Evolutionary conservation across 148 eudicot genomes (phyloP).

Genomic region (Camellia granthamiana): DNA sequence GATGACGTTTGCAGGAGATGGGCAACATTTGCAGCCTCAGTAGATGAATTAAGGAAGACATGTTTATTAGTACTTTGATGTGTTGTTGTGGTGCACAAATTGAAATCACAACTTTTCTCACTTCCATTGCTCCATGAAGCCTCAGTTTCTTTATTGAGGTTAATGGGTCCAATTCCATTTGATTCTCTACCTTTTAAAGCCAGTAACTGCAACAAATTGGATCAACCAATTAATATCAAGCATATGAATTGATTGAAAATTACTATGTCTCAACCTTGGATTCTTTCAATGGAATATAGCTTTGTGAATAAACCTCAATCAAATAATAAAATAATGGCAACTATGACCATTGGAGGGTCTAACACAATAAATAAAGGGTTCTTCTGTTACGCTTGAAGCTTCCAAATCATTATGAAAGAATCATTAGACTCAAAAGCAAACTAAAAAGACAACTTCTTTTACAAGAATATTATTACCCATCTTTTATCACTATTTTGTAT

Average conservation of each 20-base stretch:
- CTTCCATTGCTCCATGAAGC: slow-evolving; percentile 72
- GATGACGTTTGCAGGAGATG: slow-evolving; percentile 32
- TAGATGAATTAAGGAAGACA: slow-evolving; percentile 10
- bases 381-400: neutral
- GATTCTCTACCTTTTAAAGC: slow-evolving; percentile 45
- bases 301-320: neutral
- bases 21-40: slow-evolving; percentile 11
- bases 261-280: neutral
- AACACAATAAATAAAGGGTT: neutral
- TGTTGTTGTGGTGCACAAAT: slow-evolving; percentile 33
- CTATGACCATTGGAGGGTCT: neutral
- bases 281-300: neutral
- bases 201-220: slow-evolving; percentile 42
- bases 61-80: slow-evolving; percentile 15
- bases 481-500: too few relatives aligned
- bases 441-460: neutral
- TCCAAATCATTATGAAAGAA: neutral
- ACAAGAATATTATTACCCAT: too few relatives aligned
- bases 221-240: neutral
- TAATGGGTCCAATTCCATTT: slow-evolving; percentile 44
- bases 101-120: slow-evolving; percentile 54
- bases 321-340: neutral
- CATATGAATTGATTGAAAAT: neutral
- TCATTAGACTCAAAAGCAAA: slow-evolving; percentile 1
- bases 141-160: slow-evolving; percentile 57